These are phyloP conservation scores for Russula vinacea DNA, from an alignment of 768 basidiomycete genomes.

Conservation along the genomic window DNA sequence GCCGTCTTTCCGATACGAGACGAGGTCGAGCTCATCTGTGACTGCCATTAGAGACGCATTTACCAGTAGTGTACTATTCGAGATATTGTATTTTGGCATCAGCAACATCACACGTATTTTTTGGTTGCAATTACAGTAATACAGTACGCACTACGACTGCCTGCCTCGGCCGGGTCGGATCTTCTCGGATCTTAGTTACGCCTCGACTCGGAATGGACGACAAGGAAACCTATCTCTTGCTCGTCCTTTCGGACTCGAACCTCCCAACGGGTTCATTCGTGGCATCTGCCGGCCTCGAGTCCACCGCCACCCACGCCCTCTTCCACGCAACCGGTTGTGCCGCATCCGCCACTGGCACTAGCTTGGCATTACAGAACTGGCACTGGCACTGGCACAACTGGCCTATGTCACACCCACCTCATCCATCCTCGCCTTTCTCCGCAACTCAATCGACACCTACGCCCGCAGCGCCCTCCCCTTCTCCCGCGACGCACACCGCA, in stretches of 20 bases:
- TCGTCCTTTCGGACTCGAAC: constrained; percentile 86
- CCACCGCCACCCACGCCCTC: constrained; percentile 85
- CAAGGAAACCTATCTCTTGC: constrained; percentile 64
- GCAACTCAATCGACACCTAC: constrained; percentile 73
- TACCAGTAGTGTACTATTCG: neutral
- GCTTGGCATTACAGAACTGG: neutral
- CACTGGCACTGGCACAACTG: neutral
- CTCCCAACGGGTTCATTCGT: constrained; percentile 97
- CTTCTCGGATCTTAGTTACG: neutral
- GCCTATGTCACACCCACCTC: too few relatives aligned
- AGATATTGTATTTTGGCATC: neutral
- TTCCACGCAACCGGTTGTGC: constrained; percentile 26
- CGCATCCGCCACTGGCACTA: constrained; percentile 23
- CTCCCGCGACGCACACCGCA: constrained; percentile 64
- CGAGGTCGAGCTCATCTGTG: constrained; percentile 21
- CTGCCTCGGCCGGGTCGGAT: too few relatives aligned
- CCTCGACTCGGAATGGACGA: constrained; percentile 32
- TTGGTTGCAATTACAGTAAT: neutral
- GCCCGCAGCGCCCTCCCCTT: constrained; percentile 74
- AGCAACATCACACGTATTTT: neutral
- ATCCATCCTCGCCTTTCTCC: constrained; percentile 57
- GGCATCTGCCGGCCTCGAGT: constrained; percentile 90
- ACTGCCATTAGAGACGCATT: constrained; percentile 18
- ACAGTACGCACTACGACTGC: too few relatives aligned
- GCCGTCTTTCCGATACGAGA: constrained; percentile 17